phyloP scores from a whole-genome alignment of 108 stramenopile species.

The Skeletonema potamos region DNA sequence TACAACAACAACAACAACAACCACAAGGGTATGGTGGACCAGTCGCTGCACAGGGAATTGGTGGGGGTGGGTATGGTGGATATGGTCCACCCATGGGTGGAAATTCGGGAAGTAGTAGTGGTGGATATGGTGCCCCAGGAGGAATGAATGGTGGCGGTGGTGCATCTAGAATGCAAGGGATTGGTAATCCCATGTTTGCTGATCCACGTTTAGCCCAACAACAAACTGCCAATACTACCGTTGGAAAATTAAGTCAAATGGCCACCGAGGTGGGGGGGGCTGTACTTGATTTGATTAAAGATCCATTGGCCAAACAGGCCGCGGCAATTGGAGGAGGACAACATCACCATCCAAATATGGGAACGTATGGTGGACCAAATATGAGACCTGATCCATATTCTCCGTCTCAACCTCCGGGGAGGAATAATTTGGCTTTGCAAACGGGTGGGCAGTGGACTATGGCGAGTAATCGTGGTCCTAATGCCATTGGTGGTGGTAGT shows the following conservation, averaged over 20 bases:
- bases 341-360: background rate
- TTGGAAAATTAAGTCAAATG: conserved; percentile 39
- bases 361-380: conserved; percentile 45
- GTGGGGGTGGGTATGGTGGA: conserved; percentile 25
- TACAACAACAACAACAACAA: conserved; percentile 13
- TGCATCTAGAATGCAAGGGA: conserved; percentile 76
- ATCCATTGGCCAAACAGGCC: conserved; percentile 79
- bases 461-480: conserved; percentile 85
- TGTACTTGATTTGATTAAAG: conserved; percentile 82
- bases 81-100: conserved; percentile 47
- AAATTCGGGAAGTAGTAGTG: conserved; percentile 13
- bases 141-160: conserved; percentile 34
- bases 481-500: conserved; percentile 44
- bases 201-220: conserved; percentile 70
- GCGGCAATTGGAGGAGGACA: background rate
- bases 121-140: conserved; percentile 16
- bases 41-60: conserved; percentile 15
- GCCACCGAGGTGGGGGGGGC: conserved; percentile 65
- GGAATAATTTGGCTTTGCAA: conserved; percentile 62
- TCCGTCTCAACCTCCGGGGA: conserved; percentile 67
- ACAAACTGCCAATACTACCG: conserved; percentile 1
- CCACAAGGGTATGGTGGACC: conserved; percentile 8
- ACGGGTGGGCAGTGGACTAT: conserved; percentile 90
- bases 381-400: conserved; percentile 59
- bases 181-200: conserved; percentile 88